Base-by-base conservation (phyloP, 192 early-diverging fungal genomes). In the Funneliformis geosporum region DNA sequence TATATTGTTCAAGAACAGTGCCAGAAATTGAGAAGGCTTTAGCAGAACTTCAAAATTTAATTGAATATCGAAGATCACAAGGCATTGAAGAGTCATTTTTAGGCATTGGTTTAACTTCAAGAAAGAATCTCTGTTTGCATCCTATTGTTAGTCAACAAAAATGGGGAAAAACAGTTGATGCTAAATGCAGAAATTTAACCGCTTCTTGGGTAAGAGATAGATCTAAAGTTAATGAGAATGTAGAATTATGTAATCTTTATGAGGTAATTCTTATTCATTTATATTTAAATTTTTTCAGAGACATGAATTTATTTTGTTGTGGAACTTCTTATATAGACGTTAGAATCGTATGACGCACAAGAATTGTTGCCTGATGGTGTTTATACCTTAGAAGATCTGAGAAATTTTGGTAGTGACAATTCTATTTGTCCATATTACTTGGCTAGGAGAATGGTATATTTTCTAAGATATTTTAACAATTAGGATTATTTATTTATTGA, bases 1-100 rank as follows among this genome's bases (percentile, higher is more conserved):
- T 99, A n/a, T 99, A 99, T 87, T 99, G 98, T 82, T 99, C 98
- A 46, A 96, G 98, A 82, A 99, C 98, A 5, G 97, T 99, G 23
- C 98, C 98, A 10, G 98, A 99, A 80, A 99, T 99, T 76, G 98
- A 99, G 85, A 99, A 99, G 85, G 97, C 97, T 3, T 84, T 99
- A 64, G 94, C 94, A 7, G 98, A 99, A 89, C 89, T 99, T 76
- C 93, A 96, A 82, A 89, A 96, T 27, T 80, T 99, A 81, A 94
- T 97, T 79, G 93, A 87, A 46, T 99, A 96, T 84, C 86, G 98
- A 21, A 86, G 83, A 81, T 82, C 83, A 60, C 83, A 91, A 39
- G 95, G 93, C 1, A 81, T 89, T 4, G 83, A 91, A 25, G 95
- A 97, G 61, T 82, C 89, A 33, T 98, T 98, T 86, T 85, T 99